Base-by-base conservation (phyloP, 352 stramenopile genomes). In the Pythium graminicola region DNA sequence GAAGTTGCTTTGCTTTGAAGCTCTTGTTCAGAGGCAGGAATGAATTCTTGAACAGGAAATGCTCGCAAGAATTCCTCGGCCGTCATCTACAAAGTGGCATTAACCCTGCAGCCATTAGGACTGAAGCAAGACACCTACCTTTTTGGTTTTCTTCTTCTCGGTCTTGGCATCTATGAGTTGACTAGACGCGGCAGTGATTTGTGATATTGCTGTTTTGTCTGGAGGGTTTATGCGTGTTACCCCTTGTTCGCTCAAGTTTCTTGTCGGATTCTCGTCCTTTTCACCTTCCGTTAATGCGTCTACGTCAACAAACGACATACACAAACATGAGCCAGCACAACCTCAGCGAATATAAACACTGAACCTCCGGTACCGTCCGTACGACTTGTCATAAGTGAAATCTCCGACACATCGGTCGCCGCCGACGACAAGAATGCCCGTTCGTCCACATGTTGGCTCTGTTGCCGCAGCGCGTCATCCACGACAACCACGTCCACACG, bases 21-120 rank as follows among this genome's bases (percentile, higher is more conserved):
- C 17, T 46, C 47, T 36, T 42, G 43, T 23, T 19, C n/a, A 6
- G 23, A n/a, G 14, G 44, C 42, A 22, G 72, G 69, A 29, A 90
- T 89, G 43, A 84, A 90, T 13, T 85, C 73, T 38, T 91, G 80
- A 2, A 89, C 62, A 0, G 80, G 80, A 23, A 86, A 91, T 8
- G 70, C 68, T 9, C 73, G 67, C 72, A 86, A 72, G 41, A 85
- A 81, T 1, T 81, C 74, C 42, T 85, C 70, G 0, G 66, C 66
- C 35, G 58, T 67, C 41, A 84, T 71, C 64, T 57, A 26, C 29
- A 1, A 36, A 45, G 6, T 32, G 11, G 9, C 77, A 51, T 57
- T 51, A 45, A 6, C 2, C 14, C n/a, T 7, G 16, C 4, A 2
- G 26, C 13, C 3, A 27, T 24, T 19, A 45, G 14, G 19, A 27